Evolutionary conservation across 148 eudicot genomes (phyloP), one percentile per base, ranked within the genome.

Genomic region (Vaccinium macrocarpon): DNA sequence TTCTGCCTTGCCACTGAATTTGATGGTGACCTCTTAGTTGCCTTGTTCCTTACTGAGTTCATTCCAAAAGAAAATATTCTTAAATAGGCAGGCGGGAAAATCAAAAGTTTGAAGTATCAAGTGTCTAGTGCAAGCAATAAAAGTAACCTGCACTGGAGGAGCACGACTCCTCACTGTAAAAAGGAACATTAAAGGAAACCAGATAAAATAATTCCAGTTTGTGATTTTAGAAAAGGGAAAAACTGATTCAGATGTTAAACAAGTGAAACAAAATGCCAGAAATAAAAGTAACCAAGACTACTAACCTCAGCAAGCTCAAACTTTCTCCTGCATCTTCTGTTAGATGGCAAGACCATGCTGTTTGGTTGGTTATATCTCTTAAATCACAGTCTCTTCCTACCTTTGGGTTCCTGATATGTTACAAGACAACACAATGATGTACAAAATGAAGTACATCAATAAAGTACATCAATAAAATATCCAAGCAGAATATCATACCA

Each of bases 81-180:
- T 25, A 10, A 35, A 27, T 48, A 23, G 27, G 53, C 21, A 68
- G 8, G 35, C 46, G 19, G 25, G 18, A 19, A 19, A 68, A 68
- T 5, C 27, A 25, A 49, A 80, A 19, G 32, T 53, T 75, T 49
- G 6, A 50, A 73, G 27, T 35, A 71, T 32, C 48, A 27, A 19
- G 50, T 16, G 3, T 80, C 29, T 76, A 53, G 16, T 27, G n/a
- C 12, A 32, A 42, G 32, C 25, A 81, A 76, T 57, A 62, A 42
- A 35, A 49, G 38, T 14, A 50, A 90, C 90, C 92, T 88, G 89
- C 89, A 38, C 83, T 85, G 73, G 89, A 86, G 18, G 90, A 86
- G 84, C 92, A 85, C 50, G 90, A 90, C 68, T 90, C 92, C 56
- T 90, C 92, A 51, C 92, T 90, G 87, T 49, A 81, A 56, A 86